Evolutionary conservation across 1,284 basidiomycete genomes (phyloP), one percentile per base, ranked within the genome.

Genomic region (Phylloboletellus chloephorus): DNA sequence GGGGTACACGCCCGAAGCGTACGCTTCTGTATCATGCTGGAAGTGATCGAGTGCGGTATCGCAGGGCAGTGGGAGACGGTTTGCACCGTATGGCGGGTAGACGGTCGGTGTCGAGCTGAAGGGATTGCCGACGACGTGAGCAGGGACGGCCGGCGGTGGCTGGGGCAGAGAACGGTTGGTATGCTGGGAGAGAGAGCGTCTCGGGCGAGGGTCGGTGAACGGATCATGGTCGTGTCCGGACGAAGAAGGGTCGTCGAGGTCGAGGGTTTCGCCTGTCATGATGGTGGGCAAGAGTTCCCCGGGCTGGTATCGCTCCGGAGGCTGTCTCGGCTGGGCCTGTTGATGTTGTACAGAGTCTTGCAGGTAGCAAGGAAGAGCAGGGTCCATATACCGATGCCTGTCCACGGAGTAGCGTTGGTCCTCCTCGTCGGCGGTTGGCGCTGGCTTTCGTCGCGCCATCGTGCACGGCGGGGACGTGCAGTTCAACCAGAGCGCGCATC

Each of bases 21-120:
- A 85, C 2, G 77, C 79, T 50, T 82, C 82, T 1, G 73, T 62
- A 49, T 82, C 80, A 34, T 76, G 68, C 31, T 66, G 63, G 50
- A 74, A 76, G 52, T 75, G 73, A 44, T 74, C 71, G 8, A 72
- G 37, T 9, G 53, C 45, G 12, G 23, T 32, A 7, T 16, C 35
- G 7, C 41, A 33, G 23, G 47, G 45, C 19, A 55, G 56, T 5
- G 64, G 53, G 41, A 64, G 52, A 34, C 53, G 41, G 7, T 37
- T 36, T 15, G 7, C 20, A 31, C 23, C 25, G 21, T 49, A 41
- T 17, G 39, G 29, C 3, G 45, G 28, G 29, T 51, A 46, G 17
- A 39, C 15, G 12, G 44, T 45, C 1, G 43, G 21, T 6, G 48
- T 48, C 13, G 60, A 43, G 17, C 30, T 37, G 34, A 60, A 65